Evolutionary conservation across 1,139 yeast species (phyloP).

Genomic region (Ogataea hybrid): DNA sequence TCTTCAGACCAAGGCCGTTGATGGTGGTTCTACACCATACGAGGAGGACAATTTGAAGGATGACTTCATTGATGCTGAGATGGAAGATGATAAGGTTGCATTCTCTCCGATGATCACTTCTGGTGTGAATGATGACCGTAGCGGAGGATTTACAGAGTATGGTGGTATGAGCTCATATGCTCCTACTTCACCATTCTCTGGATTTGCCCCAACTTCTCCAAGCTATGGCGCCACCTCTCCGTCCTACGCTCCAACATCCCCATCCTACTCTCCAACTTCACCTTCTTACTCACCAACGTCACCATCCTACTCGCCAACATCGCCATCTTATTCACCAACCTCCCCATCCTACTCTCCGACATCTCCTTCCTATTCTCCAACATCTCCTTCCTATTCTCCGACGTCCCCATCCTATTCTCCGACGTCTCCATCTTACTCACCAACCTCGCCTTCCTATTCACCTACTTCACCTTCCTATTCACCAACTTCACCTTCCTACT

Average conservation of each 20-base stretch:
- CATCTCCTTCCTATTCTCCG: constrained; percentile 63
- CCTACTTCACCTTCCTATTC: constrained; percentile 77
- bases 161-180: constrained; percentile 62
- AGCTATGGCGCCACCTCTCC: constrained; percentile 44
- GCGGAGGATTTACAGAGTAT: constrained; percentile 91
- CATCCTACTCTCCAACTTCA: constrained; percentile 64
- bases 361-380: constrained; percentile 57
- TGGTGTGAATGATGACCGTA: constrained; percentile 69
- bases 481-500: constrained; percentile 71
- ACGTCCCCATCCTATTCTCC: constrained; percentile 59
- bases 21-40: constrained; percentile 95
- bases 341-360: constrained; percentile 60
- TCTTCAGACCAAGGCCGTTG: constrained; percentile 48
- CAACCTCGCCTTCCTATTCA: constrained; percentile 68
- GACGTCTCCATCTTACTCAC: constrained; percentile 71
- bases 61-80: constrained; percentile 70
- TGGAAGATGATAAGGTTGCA: constrained; percentile 78
- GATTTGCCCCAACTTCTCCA: constrained; percentile 66
- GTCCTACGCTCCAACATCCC: constrained; percentile 54
- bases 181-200: constrained; percentile 59
- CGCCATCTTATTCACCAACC: constrained; percentile 69
- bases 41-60: constrained; percentile 72
- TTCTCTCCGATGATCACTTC: constrained; percentile 95
- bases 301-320: constrained; percentile 67
- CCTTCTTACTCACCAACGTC: constrained; percentile 74